Conservation (phyloP, 352 stramenopile genomes). For the Phytopythium chamaehyphon region DNA sequence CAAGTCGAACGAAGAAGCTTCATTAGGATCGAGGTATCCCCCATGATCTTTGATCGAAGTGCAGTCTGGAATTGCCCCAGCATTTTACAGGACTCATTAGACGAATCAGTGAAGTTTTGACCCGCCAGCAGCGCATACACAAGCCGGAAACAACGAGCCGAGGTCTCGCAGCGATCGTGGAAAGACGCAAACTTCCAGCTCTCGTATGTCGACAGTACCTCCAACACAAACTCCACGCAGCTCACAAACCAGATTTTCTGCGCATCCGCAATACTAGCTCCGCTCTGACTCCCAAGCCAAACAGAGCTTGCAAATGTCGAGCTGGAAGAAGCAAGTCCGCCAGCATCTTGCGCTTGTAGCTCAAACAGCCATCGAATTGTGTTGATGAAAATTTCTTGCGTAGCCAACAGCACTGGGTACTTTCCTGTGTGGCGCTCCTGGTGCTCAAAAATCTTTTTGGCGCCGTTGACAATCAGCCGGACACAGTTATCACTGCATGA, state of each 20-base stretch:
- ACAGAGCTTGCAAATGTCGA: conserved; percentile 1
- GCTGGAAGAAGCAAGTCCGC: too few relatives aligned
- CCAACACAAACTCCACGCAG: conserved; percentile 50
- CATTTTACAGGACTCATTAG: conserved; percentile 22
- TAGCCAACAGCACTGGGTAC: conserved; percentile 49
- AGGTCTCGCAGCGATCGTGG: conserved; percentile 35
- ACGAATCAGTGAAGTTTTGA: conserved; percentile 25
- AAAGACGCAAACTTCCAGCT: conserved; percentile 54
- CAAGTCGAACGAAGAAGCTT: conserved; percentile 51
- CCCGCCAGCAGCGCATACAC: conserved; percentile 43
- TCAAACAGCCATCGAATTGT: conserved; percentile 56
- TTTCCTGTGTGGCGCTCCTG: conserved; percentile 44
- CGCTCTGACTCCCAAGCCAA: background rate
- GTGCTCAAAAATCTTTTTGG: conserved; percentile 59
- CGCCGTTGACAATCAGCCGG: conserved; percentile 42
- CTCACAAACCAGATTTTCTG: conserved; percentile 46
- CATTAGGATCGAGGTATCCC: conserved; percentile 49
- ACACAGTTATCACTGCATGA: conserved; percentile 44
- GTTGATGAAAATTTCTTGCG: conserved; percentile 51
- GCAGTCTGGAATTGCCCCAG: conserved; percentile 39
- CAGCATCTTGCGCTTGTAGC: conserved; percentile 22
- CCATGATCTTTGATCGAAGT: conserved; percentile 41
- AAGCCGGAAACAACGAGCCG: conserved; percentile 48
- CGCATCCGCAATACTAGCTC: conserved; percentile 10
- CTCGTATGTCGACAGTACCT: conserved; percentile 55